A percentile compares a stretch with the other conserved stretches of the same genome.
Conservation (phyloP, 495 filamentous ascomycete species). For the Penicillium soppii region DNA sequence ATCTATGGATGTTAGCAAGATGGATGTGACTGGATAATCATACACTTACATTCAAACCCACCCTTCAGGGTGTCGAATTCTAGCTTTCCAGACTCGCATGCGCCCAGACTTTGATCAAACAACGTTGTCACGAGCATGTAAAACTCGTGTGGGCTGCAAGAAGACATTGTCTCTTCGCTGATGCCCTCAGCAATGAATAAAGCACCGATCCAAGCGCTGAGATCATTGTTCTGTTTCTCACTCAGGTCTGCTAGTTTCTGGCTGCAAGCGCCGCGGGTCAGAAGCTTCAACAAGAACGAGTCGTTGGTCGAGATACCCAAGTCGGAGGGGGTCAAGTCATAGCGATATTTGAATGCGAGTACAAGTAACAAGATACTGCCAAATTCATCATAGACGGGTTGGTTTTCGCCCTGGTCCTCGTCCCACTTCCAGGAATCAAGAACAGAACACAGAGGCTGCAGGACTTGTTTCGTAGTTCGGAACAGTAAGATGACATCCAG, state of each 20-base stretch:
- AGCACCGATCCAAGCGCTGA: slow-evolving; percentile 82
- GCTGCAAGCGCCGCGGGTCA: slow-evolving; percentile 61
- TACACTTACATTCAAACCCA: slow-evolving; percentile 76
- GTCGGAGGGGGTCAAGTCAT: slow-evolving; percentile 67
- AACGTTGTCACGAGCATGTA: slow-evolving; percentile 88
- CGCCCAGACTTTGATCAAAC: slow-evolving; percentile 80
- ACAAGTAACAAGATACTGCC: slow-evolving; percentile 83
- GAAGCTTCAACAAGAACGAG: slow-evolving; percentile 78
- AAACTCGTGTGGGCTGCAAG: slow-evolving; percentile 90
- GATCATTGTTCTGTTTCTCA: slow-evolving; percentile 71
- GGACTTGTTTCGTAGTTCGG: slow-evolving; percentile 67
- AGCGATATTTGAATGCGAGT: slow-evolving; percentile 80
- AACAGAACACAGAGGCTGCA: slow-evolving; percentile 81
- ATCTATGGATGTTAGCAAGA: slow-evolving; percentile 43
- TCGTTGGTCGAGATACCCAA: slow-evolving; percentile 58
- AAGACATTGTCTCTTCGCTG: slow-evolving; percentile 84
- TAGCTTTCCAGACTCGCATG: slow-evolving; percentile 66
- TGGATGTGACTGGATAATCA: background rate
- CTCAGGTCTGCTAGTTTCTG: slow-evolving; percentile 64
- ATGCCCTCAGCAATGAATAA: slow-evolving; percentile 84
- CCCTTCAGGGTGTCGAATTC: slow-evolving; percentile 80
- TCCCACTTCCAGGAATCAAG: slow-evolving; percentile 91
- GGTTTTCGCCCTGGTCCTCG: slow-evolving; percentile 90
- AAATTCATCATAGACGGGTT: slow-evolving; percentile 96
- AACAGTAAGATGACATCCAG: slow-evolving; percentile 88